phyloP scores from a whole-genome alignment of 495 filamentous ascomycete species.

The Penicillium simplicissimum region DNA sequence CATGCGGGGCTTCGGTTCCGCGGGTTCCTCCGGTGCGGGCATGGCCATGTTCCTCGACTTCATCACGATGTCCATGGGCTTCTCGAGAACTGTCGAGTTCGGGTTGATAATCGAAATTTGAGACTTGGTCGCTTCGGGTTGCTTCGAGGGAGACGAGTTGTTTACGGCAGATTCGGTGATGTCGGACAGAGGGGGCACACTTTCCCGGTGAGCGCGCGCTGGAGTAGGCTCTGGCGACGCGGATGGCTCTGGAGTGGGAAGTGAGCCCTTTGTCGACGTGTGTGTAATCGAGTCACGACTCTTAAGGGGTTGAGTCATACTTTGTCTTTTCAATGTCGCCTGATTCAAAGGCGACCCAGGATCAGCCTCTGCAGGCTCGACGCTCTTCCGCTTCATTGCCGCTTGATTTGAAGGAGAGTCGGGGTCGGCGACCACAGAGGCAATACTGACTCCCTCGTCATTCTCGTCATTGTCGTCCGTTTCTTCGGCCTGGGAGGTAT shows the following conservation, averaged over 20 bases:
- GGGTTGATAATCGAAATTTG: slow-evolving; percentile 68
- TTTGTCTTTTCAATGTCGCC: slow-evolving; percentile 64
- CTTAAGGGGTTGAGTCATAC: slow-evolving; percentile 59
- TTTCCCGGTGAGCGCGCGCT: slow-evolving; percentile 49
- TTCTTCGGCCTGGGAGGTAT: slow-evolving; percentile 37
- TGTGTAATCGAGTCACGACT: slow-evolving; percentile 49
- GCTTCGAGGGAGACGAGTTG: slow-evolving; percentile 47
- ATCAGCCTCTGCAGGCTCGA: slow-evolving; percentile 46
- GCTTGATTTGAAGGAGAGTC: slow-evolving; percentile 64
- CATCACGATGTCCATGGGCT: slow-evolving; percentile 91
- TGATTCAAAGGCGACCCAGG: slow-evolving; percentile 66
- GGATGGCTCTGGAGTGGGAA: slow-evolving; percentile 61
- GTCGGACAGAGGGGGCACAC: slow-evolving; percentile 68
- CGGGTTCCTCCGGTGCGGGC: slow-evolving; percentile 64
- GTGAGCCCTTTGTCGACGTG: slow-evolving; percentile 47
- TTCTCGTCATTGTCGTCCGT: slow-evolving; percentile 27
- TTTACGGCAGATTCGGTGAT: slow-evolving; percentile 75
- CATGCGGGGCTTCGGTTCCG: slow-evolving; percentile 75
- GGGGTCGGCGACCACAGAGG: slow-evolving; percentile 49
- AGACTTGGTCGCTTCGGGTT: slow-evolving; percentile 40
- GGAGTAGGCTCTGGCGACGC: slow-evolving; percentile 51
- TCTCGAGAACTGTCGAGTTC: slow-evolving; percentile 74
- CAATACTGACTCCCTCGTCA: slow-evolving; percentile 41
- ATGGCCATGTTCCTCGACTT: slow-evolving; percentile 75
- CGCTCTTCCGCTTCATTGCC: slow-evolving; percentile 57